Conservation (phyloP, 768 basidiomycete species). For the Amanita polypyramis region DNA sequence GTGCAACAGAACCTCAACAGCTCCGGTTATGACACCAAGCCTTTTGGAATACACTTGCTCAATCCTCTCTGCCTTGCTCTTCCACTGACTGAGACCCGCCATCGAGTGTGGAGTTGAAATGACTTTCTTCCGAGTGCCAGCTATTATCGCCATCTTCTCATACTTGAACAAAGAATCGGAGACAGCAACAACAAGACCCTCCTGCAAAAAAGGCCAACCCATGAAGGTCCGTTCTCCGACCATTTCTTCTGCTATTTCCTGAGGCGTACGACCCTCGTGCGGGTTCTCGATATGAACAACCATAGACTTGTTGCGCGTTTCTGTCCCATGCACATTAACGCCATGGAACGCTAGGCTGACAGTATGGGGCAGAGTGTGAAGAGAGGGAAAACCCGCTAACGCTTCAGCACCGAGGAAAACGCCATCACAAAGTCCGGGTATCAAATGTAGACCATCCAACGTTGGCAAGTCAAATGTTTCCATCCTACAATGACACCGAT, state of each 20-base stretch:
- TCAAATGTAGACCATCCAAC: conserved; percentile 72
- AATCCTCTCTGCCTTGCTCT: conserved; percentile 68
- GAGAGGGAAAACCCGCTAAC: conserved; percentile 92
- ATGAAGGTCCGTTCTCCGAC: conserved; percentile 71
- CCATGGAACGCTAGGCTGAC: conserved; percentile 74
- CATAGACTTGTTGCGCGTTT: conserved; percentile 91
- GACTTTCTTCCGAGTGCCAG: conserved; percentile 40
- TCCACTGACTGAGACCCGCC: conserved; percentile 67
- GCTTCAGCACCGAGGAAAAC: conserved; percentile 79
- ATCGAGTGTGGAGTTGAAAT: conserved; percentile 65
- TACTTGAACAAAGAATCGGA: conserved; percentile 86
- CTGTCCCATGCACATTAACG: conserved; percentile 88
- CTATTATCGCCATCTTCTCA: conserved; percentile 52
- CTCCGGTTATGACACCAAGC: conserved; percentile 76
- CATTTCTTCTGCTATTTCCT: conserved; percentile 65
- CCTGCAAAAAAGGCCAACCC: conserved; percentile 93
- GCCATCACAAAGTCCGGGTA: conserved; percentile 82
- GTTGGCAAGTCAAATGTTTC: conserved; percentile 85
- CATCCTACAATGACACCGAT: conserved; percentile 70
- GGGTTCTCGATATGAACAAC: conserved; percentile 75
- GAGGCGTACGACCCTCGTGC: conserved; percentile 53
- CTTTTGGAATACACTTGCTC: conserved; percentile 84
- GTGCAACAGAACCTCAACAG: conserved; percentile 74
- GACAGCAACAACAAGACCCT: conserved; percentile 78
- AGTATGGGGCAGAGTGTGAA: conserved; percentile 78